These are phyloP conservation scores for Ophiocordyceps unilateralis DNA, from an alignment of 2,329 filamentous ascomycete species.

Conservation along the genomic window DNA sequence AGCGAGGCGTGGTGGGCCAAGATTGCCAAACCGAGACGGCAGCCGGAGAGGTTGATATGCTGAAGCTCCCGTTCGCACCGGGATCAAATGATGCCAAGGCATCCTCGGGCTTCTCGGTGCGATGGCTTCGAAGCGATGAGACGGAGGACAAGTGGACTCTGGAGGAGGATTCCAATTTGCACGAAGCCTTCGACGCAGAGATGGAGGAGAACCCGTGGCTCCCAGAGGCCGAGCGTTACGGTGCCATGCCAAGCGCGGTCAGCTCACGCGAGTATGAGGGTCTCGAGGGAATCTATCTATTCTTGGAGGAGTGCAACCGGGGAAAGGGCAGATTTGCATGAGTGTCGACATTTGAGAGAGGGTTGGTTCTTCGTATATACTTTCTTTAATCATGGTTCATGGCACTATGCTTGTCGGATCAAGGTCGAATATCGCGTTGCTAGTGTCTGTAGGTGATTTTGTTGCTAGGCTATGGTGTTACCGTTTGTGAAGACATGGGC, in stretches of 20 bases:
- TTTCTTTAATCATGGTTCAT: background rate
- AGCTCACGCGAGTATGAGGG: conserved; percentile 34
- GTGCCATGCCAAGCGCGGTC: conserved; percentile 29
- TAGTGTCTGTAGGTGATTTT: background rate
- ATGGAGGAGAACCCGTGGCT: conserved; percentile 31
- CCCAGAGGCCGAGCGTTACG: conserved; percentile 29
- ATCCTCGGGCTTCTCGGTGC: conserved; percentile 30
- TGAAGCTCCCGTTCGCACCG: conserved; percentile 77
- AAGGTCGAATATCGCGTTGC: background rate
- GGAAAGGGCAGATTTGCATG: conserved; percentile 16
- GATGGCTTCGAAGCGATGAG: conserved; percentile 24
- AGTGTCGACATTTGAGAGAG: conserved; percentile 1
- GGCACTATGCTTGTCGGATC: background rate
- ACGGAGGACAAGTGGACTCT: conserved; percentile 19
- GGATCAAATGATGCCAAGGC: conserved; percentile 20
- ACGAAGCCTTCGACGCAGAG: conserved; percentile 24
- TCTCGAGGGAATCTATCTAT: conserved; percentile 38
- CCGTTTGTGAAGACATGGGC: background rate
- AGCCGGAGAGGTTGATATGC: conserved; percentile 52
- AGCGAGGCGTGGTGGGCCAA: conserved; percentile 61
- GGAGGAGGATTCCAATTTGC: conserved; percentile 17
- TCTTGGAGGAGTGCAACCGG: conserved; percentile 40
- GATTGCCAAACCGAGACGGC: conserved; percentile 55
- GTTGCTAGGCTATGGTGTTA: background rate
- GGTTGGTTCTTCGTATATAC: background rate